Conservation (phyloP, 441 rosid genomes). For the Adansonia rubrostipa region DNA sequence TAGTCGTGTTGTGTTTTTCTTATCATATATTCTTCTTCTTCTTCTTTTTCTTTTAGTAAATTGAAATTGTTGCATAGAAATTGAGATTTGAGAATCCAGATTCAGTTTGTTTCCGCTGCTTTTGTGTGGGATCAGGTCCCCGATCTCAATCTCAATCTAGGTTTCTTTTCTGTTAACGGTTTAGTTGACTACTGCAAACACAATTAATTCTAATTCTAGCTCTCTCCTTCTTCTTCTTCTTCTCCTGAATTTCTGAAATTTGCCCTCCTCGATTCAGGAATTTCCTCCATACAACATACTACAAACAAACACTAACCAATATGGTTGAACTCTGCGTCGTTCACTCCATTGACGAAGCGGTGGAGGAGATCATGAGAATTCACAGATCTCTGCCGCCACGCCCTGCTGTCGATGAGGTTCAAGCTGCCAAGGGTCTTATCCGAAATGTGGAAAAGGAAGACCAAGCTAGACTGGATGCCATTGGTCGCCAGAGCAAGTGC, state of each 20-base stretch:
- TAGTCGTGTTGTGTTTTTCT: background rate
- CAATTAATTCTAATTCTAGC: too few species aligned
- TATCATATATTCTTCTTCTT: background rate
- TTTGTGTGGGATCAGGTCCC: conserved; percentile 10
- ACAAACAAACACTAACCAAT: background rate
- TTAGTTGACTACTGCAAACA: background rate
- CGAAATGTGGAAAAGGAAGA: conserved; percentile 79
- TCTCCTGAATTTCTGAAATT: background rate
- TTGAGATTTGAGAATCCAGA: background rate
- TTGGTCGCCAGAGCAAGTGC: conserved; percentile 52
- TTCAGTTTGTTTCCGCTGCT: background rate
- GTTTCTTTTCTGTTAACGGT: background rate
- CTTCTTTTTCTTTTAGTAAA: background rate
- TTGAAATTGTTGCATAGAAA: background rate
- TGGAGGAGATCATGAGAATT: conserved; percentile 82
- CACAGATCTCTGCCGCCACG: conserved; percentile 81
- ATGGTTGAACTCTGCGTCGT: conserved; percentile 24
- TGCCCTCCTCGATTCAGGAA: background rate
- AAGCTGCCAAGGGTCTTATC: conserved; percentile 72
- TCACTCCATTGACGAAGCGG: conserved; percentile 58
- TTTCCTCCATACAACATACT: background rate
- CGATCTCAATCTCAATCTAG: background rate
- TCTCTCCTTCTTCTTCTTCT: background rate
- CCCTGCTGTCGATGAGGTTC: conserved; percentile 78
- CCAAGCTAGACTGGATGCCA: conserved; percentile 58